phyloP scores from a whole-genome alignment of 805 yeast genomes.

The Kodamaea leandrae region DNA sequence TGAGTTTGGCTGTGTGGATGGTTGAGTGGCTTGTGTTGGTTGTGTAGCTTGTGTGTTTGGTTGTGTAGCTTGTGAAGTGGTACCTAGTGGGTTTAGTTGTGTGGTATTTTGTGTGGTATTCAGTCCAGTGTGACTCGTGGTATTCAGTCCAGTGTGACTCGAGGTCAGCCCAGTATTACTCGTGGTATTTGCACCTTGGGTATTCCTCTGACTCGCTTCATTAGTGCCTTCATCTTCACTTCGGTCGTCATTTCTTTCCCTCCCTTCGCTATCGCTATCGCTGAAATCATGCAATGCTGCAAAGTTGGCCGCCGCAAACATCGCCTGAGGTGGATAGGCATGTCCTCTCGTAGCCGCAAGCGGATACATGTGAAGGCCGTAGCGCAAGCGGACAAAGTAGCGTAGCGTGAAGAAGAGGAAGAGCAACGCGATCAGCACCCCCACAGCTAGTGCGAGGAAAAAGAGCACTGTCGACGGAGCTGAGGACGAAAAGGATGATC shows the following conservation, averaged over 20 bases:
- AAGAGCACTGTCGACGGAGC: constrained; percentile 63
- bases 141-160: too few relatives aligned
- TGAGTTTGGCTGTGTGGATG: too few relatives aligned
- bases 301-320: constrained; percentile 10
- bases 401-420: constrained; percentile 60
- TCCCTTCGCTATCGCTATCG: not conserved
- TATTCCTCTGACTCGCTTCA: too few relatives aligned
- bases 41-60: too few relatives aligned
- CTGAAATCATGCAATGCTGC: constrained; percentile 2
- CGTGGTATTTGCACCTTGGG: too few relatives aligned
- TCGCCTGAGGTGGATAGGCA: constrained; percentile 14
- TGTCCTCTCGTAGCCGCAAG: constrained; percentile 23
- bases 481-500: constrained; percentile 7
- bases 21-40: too few relatives aligned
- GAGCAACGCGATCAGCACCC: constrained; percentile 53
- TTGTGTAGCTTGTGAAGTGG: too few relatives aligned
- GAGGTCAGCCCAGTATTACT: too few relatives aligned
- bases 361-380: constrained; percentile 51
- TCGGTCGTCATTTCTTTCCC: not conserved
- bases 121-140: too few relatives aligned
- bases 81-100: too few relatives aligned
- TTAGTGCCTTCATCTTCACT: not conserved
- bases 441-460: constrained; percentile 61
- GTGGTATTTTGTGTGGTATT: too few relatives aligned
- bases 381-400: constrained; percentile 55